These are phyloP conservation scores for Aphanoascus verrucosus DNA, from an alignment of 2,329 filamentous ascomycete genomes.

Conservation along the genomic window DNA sequence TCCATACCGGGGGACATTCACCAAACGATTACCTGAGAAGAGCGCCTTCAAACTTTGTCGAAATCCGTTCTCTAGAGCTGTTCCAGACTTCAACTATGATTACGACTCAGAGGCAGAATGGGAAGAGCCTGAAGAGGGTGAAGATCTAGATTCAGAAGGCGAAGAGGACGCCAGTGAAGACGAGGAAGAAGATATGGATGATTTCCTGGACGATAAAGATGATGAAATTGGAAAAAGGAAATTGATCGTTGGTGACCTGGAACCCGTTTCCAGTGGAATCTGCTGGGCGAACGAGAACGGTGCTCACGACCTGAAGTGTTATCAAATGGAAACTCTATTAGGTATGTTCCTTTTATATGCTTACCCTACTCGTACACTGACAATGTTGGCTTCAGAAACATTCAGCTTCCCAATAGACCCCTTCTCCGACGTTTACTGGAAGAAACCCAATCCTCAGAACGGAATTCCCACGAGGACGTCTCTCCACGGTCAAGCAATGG, in stretches of 20 bases:
- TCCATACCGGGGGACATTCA: constrained; percentile 53
- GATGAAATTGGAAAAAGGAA: constrained; percentile 51
- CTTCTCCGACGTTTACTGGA: constrained; percentile 75
- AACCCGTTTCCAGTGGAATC: constrained; percentile 67
- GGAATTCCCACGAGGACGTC: constrained; percentile 3
- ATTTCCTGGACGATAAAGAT: constrained; percentile 79
- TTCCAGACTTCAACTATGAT: constrained; percentile 51
- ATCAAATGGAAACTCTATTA: constrained; percentile 64
- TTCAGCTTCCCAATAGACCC: constrained; percentile 62
- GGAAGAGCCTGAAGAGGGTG: constrained; percentile 62
- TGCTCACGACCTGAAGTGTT: constrained; percentile 43
- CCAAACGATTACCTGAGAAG: constrained; percentile 35
- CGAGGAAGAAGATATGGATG: constrained; percentile 77
- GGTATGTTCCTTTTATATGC: constrained; percentile 37
- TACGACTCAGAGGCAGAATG: constrained; percentile 57
- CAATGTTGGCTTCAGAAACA: constrained; percentile 25
- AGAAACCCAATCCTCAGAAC: constrained; percentile 23
- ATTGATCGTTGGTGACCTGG: constrained; percentile 54
- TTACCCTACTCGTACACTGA: background rate
- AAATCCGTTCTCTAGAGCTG: constrained; percentile 43
- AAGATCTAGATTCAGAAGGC: constrained; percentile 54
- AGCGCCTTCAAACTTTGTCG: constrained; percentile 40
- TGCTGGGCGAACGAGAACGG: constrained; percentile 62
- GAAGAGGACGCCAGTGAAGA: constrained; percentile 52
- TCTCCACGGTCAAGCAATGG: constrained; percentile 11